Evolutionary conservation across 2,329 filamentous ascomycete species (phyloP).

Genomic region (Fusarium falciforme): DNA sequence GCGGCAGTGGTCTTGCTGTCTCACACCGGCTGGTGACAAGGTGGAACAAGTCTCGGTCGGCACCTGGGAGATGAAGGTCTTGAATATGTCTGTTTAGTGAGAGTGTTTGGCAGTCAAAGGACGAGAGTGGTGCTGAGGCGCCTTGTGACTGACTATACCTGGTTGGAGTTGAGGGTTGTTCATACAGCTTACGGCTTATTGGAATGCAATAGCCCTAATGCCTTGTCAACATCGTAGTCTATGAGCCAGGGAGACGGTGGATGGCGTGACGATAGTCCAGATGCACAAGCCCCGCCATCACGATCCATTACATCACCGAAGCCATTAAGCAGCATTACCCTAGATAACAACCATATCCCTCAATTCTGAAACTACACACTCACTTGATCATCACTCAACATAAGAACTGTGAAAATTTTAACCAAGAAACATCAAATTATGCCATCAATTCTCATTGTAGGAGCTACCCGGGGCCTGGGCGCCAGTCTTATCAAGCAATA

Average conservation of each 20-base stretch:
- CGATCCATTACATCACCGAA: conserved; percentile 37
- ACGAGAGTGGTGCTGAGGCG: background rate
- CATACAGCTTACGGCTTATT: no score
- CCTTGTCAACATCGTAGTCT: no score
- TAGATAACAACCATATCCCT: background rate
- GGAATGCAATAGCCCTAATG: no score
- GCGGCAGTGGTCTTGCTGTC: background rate
- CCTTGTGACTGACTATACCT: background rate
- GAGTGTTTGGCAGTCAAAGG: background rate
- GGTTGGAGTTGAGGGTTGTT: background rate
- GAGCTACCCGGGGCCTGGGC: conserved; percentile 76
- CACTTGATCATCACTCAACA: background rate
- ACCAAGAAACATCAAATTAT: conserved; percentile 44
- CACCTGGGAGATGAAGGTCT: background rate
- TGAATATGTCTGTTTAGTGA: background rate
- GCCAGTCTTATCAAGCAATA: conserved; percentile 71
- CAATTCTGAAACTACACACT: background rate
- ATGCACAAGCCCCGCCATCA: conserved; percentile 15
- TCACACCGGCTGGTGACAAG: background rate
- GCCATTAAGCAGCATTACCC: background rate
- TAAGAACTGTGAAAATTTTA: background rate
- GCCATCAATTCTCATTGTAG: conserved; percentile 70
- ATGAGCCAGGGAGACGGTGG: background rate
- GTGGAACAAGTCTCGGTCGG: conserved; percentile 6
- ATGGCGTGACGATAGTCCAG: conserved; percentile 16